Evolutionary conservation across 768 basidiomycete genomes (phyloP), one percentile per base, ranked within the genome.

Genomic region (Cytidiella melzeri): DNA sequence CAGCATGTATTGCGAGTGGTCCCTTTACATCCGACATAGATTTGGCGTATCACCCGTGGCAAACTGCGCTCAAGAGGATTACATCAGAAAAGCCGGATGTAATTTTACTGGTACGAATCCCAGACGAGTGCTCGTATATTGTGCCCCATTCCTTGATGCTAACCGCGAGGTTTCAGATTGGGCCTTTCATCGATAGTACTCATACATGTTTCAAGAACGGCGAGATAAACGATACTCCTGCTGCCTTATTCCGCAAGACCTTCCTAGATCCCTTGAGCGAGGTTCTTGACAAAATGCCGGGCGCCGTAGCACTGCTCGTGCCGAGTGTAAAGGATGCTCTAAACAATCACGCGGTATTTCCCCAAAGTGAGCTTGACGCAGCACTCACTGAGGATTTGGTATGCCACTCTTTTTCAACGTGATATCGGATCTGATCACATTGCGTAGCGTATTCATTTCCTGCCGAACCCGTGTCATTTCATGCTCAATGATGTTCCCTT

Each of bases 381-480:
- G 68, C 70, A 23, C 61, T 80, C 5, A 61, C 64, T 26, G 58
- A 56, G n/a, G 74, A 85, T 62, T 66, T 77, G 1, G 87, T 87
- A 53, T 55, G 79, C 63, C 3, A 41, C 44, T 24, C 18, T 18
- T 34, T 20, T n/a, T 48, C 50, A 21, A 45, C 41, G 38, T 12
- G 11, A 21, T 36, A 9, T 18, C 25, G 39, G 25, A 37, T n/a
- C 34, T 21, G 7, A 23, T 15, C 11, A 2, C 20, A 24, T 21
- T n/a, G n/a, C 27, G 2, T 40, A 97, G 94, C 76, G 83, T 51
- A 81, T 96, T 45, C 78, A 74, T 44, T 65, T 88, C 19, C 73
- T 97, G 7, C 88, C 95, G 3, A 99, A 98, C 57, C 96, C 96
- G 0, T 78, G 82, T 12, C 74, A 76, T 4, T 93, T 98, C 66